A percentile compares a stretch with the other conserved stretches of the same genome.
phyloP scores from a whole-genome alignment of 2,329 filamentous ascomycete genomes.

The Calonectria naviculata region DNA sequence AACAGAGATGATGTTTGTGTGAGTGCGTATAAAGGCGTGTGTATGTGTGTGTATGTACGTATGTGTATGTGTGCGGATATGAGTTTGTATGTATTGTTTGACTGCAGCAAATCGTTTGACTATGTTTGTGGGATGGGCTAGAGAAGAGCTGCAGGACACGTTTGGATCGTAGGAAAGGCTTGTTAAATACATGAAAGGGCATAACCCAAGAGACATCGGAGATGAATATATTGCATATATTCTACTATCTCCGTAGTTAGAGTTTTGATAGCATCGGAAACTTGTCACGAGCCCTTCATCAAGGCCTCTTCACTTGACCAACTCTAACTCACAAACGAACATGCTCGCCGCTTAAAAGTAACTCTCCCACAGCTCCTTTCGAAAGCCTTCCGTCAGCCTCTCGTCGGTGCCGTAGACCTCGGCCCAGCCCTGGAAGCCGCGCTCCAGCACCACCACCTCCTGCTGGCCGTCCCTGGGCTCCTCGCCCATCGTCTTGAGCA shows the following conservation, averaged over 20 bases:
- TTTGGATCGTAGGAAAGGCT: background rate
- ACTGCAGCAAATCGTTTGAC: background rate
- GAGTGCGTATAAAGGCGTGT: background rate
- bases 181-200: background rate
- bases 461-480: constrained; percentile 59
- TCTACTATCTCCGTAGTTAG: background rate
- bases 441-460: constrained; percentile 83
- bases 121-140: background rate
- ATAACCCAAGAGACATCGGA: background rate
- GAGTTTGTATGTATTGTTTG: background rate
- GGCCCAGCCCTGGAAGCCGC: constrained; percentile 92
- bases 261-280: background rate
- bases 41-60: background rate
- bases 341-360: constrained; percentile 45
- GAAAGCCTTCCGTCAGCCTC: constrained; percentile 84
- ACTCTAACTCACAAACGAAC: no score
- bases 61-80: background rate
- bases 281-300: no score
- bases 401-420: constrained; percentile 82
- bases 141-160: background rate
- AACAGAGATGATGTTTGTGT: background rate
- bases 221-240: no score
- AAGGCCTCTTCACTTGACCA: no score
- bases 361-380: constrained; percentile 85
- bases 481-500: constrained; percentile 47